Conservation (phyloP, 1,139 yeast genomes). For the Pichia sp. region DNA sequence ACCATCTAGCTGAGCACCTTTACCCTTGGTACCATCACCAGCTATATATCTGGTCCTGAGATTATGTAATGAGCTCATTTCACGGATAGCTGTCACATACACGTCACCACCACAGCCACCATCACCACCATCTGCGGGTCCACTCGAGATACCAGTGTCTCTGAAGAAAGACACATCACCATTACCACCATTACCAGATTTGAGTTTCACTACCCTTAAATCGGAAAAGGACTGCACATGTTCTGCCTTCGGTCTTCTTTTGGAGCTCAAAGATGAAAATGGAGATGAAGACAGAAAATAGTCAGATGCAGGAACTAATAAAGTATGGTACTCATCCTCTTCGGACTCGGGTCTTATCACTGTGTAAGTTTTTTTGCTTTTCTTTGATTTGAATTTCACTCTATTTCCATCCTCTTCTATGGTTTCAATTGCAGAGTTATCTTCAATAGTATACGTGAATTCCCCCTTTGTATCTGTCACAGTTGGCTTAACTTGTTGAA, state of each 20-base stretch:
- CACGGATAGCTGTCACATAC: slow-evolving; percentile 72
- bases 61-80: slow-evolving; percentile 63
- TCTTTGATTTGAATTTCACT: slow-evolving; percentile 10
- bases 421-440: slow-evolving; percentile 16
- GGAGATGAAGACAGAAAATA: slow-evolving; percentile 35
- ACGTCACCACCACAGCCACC: slow-evolving; percentile 93
- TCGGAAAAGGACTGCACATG: slow-evolving; percentile 41
- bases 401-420: slow-evolving; percentile 15
- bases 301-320: slow-evolving; percentile 31
- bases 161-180: slow-evolving; percentile 82
- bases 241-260: slow-evolving; percentile 34
- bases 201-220: slow-evolving; percentile 57
- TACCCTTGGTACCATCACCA: slow-evolving; percentile 64
- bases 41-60: slow-evolving; percentile 65
- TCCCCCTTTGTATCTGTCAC: slow-evolving; percentile 1
- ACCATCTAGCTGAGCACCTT: slow-evolving; percentile 76
- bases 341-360: slow-evolving; percentile 12
- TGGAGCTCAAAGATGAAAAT: slow-evolving; percentile 28
- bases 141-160: slow-evolving; percentile 76
- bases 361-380: slow-evolving; percentile 10
- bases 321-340: slow-evolving; percentile 22
- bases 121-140: slow-evolving; percentile 98
- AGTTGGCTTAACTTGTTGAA: slow-evolving; percentile 7
- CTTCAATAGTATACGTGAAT: slow-evolving; percentile 16
- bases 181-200: slow-evolving; percentile 82